A percentile compares a stretch with the other conserved stretches of the same genome.
phyloP scores from a whole-genome alignment of 306 rosid genomes.

The Dryas alaskensis region DNA sequence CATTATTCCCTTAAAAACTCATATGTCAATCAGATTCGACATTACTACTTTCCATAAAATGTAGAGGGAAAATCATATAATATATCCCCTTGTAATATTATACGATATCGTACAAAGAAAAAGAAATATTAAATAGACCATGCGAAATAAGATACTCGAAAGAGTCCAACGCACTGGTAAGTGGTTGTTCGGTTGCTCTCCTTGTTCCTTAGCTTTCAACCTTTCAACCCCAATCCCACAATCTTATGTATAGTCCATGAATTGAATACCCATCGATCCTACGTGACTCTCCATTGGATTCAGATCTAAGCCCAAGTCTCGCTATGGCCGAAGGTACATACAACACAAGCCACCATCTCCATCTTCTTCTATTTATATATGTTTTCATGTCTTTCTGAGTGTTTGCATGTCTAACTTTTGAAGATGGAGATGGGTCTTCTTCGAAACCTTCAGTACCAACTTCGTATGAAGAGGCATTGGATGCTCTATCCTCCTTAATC shows the following conservation, averaged over 20 bases:
- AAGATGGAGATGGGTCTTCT: conserved; percentile 41
- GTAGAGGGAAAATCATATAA: too few species aligned
- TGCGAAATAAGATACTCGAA: background rate
- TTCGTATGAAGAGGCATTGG: conserved; percentile 75
- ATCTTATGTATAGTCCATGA: background rate
- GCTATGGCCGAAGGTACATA: conserved; percentile 46
- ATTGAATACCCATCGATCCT: background rate
- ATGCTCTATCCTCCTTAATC: conserved; percentile 76
- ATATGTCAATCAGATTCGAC: too few species aligned
- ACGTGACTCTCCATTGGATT: conserved; percentile 8
- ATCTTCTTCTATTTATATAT: background rate
- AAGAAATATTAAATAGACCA: background rate
- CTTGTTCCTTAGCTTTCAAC: background rate
- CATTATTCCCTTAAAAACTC: too few species aligned
- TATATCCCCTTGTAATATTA: too few species aligned
- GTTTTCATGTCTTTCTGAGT: conserved; percentile 2
- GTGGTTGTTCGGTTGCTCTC: background rate
- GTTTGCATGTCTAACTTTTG: conserved; percentile 15
- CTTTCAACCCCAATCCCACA: conserved; percentile 17
- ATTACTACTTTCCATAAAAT: too few species aligned
- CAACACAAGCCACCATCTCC: background rate
- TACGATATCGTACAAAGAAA: background rate
- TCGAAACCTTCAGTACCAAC: conserved; percentile 31
- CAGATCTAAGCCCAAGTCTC: conserved; percentile 16
- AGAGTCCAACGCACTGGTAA: background rate